Evolutionary conservation across 2,329 filamentous ascomycete species (phyloP).

Genomic region (Pyrenochaeta sp.): DNA sequence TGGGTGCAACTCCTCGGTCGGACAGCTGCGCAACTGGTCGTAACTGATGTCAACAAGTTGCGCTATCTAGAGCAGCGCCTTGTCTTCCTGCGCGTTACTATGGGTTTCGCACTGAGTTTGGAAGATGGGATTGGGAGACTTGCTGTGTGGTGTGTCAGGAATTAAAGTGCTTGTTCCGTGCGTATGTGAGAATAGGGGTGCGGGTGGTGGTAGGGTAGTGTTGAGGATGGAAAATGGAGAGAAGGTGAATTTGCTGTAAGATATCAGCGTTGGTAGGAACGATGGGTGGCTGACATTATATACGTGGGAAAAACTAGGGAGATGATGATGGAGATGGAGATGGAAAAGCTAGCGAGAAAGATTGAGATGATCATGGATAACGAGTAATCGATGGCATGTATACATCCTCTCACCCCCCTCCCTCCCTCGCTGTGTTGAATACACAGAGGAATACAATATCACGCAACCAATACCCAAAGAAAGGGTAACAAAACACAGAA

Average conservation of each 20-base stretch:
- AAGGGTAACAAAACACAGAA: background rate
- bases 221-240: background rate
- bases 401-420: no score
- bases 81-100: slow-evolving; percentile 60
- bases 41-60: slow-evolving; percentile 51
- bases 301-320: no score
- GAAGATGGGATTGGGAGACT: slow-evolving; percentile 40
- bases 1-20: slow-evolving; percentile 62
- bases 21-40: slow-evolving; percentile 55
- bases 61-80: slow-evolving; percentile 61
- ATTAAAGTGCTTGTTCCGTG: slow-evolving; percentile 8
- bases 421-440: no score
- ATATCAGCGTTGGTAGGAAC: no score
- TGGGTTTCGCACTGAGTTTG: slow-evolving; percentile 65
- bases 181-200: no score
- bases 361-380: no score
- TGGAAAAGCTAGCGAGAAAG: background rate
- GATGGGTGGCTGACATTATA: no score
- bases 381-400: no score
- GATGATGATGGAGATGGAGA: background rate
- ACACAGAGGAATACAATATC: no score
- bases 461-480: background rate
- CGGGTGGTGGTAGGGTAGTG: background rate
- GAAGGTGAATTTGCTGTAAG: background rate
- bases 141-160: slow-evolving; percentile 44